Evolutionary conservation across 1,139 yeast species (phyloP), one percentile per base, ranked within the genome.

Genomic region (Yamadazyma jaroonii): DNA sequence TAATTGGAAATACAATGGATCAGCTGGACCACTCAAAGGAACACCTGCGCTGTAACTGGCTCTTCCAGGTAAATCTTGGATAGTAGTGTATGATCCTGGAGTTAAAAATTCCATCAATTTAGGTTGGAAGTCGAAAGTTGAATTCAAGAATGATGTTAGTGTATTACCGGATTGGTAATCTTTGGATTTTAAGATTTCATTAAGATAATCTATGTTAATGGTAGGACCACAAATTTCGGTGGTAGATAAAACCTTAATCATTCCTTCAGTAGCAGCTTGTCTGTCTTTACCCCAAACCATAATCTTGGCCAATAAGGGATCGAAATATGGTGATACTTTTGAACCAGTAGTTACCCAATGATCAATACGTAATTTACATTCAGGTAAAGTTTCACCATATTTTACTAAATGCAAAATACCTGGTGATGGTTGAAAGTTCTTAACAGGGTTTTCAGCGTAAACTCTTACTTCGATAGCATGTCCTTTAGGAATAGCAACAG

Each of bases 391-490:
- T 4, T 38, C 31, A 11, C 44, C 39, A 40, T 58, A 52, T 6
- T 44, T 43, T 17, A 62, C 66, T 22, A 55, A 29, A 41, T 61
- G 65, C 21, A 63, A 48, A 25, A 57, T 50, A 28, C 67, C 70
- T 1, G 69, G 69, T 11, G 62, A 62, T 7, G 69, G 69, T 26
- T 59, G 59, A 47, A 63, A 63, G 37, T 61, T 48, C 32, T 54
- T 53, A 2, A 59, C 49, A 11, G 69, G 70, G 36, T 64, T 62
- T 38, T 63, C 69, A 3, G 69, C 67, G 39, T 63, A 63, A 7
- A 64, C 52, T 42, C 69, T 52, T 12, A 56, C 63, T 41, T 63
- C 69, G 35, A 63, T 61, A 2, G 68, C 61, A 50, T 62, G 67
- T 0, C 69, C 69, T 10, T 48, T 36, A n/a, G 69, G 69, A 21